phyloP scores from a whole-genome alignment of 2,329 filamentous ascomycete species.

The Pleochaeta shiraiana region DNA sequence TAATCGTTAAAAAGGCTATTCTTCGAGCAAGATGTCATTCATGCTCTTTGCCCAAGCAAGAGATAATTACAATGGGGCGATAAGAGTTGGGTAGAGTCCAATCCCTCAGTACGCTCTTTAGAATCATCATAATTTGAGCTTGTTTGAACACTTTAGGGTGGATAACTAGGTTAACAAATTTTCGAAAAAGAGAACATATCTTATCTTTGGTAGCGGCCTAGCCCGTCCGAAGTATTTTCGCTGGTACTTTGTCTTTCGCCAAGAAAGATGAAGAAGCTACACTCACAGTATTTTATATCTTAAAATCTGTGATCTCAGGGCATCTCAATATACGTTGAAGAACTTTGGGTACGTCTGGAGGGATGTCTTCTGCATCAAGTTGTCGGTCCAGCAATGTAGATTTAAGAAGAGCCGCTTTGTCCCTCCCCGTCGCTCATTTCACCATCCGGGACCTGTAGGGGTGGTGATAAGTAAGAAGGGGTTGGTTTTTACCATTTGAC shows the following conservation, averaged over 20 bases:
- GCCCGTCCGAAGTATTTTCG: not conserved
- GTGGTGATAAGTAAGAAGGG: not conserved
- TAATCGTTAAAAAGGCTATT: not conserved
- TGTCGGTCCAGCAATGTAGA: not conserved
- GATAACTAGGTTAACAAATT: not conserved
- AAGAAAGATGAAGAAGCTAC: not conserved
- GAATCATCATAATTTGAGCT: not conserved
- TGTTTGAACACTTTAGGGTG: not conserved
- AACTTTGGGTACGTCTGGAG: not conserved
- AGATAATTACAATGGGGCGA: not conserved
- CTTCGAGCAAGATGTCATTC: not conserved
- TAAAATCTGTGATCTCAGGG: not conserved
- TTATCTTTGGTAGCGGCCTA: not conserved
- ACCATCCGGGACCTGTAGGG: not conserved
- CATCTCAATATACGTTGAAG: not conserved
- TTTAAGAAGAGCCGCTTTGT: not conserved
- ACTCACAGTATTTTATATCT: not conserved
- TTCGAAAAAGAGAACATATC: slow-evolving; percentile 1
- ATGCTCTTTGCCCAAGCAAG: not conserved
- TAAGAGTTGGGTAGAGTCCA: not conserved
- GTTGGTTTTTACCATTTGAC: not conserved
- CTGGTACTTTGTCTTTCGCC: not conserved
- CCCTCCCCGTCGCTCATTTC: not conserved
- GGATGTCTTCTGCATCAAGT: not conserved
- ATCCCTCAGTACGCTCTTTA: not conserved